Base-by-base conservation (phyloP, 140 eudicot species). In the Bidens hawaiensis region DNA sequence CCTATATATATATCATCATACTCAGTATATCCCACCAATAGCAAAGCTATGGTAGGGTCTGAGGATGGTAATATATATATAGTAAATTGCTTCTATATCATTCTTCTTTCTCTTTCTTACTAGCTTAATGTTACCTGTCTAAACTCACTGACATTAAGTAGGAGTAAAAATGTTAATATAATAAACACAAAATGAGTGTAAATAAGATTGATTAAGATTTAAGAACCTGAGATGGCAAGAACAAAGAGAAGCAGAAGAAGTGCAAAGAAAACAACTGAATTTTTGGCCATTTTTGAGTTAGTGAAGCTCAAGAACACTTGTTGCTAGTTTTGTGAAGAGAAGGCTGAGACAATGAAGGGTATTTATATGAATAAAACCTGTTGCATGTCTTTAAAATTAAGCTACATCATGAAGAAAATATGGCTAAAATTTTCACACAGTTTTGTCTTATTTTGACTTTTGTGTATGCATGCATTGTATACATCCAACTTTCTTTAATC, bases 141-240 rank as follows among this genome's bases (percentile, higher is more conserved):
- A n/a, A n/a, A n/a, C n/a, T n/a, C n/a, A n/a, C n/a, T 38, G 45
- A 38, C 45, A 38, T 38, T 38, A 38, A 38, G n/a, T n/a, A n/a
- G 4, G 45, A 36, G 13, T 12, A 38, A 38, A 38, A 38, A 15
- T 11, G 9, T 2, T 2, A 18, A 46, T 46, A 24, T 42, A 62
- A 15, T 2, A 4, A 15, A n/a, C 10, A 6, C 0, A 43, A 11
- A 41, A 28, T 18, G 12, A 47, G 5, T 62, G 14, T 38, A n/a
- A 63, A 19, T 22, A 17, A 17, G 14, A 12, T 52, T 28, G 42
- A 42, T 30, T 58, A 23, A 21, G 27, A 4, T 26, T 30, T 58
- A 23, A 21, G 27, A 4, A 63, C 77, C 65, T 53, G 77, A 62
- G 50, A 63, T 63, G 18, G 64, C 51, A 18, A 71, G 76, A 26